A percentile compares a stretch with the other conserved stretches of the same genome.
phyloP scores from a whole-genome alignment of 2,329 filamentous ascomycete genomes.

The Venturiaceae sp. region DNA sequence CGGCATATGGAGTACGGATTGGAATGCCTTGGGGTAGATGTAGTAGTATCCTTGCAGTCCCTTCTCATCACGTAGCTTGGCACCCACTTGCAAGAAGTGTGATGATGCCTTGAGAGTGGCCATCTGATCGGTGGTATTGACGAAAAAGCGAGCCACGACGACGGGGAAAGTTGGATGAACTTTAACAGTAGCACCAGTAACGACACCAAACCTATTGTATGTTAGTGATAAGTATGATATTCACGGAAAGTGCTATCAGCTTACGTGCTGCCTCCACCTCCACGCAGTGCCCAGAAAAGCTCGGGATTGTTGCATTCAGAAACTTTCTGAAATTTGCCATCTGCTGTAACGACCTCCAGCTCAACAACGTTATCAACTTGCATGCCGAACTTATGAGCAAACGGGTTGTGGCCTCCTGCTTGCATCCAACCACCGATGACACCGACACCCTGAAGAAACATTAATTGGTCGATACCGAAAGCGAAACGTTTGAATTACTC shows the following conservation, averaged over 20 bases:
- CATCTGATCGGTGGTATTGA: conserved; percentile 5
- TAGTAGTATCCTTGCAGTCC: conserved; percentile 8
- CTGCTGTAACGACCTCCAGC: conserved; percentile 7
- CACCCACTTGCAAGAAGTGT: conserved; percentile 5
- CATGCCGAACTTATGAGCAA: conserved; percentile 3
- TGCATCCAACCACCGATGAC: conserved; percentile 7
- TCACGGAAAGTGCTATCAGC: too few relatives aligned
- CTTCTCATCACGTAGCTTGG: conserved; percentile 2
- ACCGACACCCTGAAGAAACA: too few relatives aligned
- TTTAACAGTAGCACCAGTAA: conserved; percentile 6
- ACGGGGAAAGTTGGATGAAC: conserved; percentile 7
- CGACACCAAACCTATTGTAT: too few relatives aligned
- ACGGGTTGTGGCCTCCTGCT: conserved; percentile 8
- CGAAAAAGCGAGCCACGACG: conserved; percentile 7
- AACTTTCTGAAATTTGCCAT: conserved; percentile 7
- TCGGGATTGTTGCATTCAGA: conserved; percentile 8
- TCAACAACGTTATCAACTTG: conserved; percentile 5
- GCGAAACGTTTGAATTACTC: too few relatives aligned
- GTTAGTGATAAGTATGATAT: too few relatives aligned
- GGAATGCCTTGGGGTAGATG: conserved; percentile 5
- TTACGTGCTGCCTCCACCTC: conserved; percentile 7
- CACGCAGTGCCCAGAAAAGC: conserved; percentile 7
- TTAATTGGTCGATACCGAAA: too few relatives aligned
- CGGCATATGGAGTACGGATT: conserved; percentile 7
- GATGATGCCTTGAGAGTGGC: not conserved